Conservation (phyloP, 1,284 basidiomycete species). For the Sphagnurus paluster region DNA sequence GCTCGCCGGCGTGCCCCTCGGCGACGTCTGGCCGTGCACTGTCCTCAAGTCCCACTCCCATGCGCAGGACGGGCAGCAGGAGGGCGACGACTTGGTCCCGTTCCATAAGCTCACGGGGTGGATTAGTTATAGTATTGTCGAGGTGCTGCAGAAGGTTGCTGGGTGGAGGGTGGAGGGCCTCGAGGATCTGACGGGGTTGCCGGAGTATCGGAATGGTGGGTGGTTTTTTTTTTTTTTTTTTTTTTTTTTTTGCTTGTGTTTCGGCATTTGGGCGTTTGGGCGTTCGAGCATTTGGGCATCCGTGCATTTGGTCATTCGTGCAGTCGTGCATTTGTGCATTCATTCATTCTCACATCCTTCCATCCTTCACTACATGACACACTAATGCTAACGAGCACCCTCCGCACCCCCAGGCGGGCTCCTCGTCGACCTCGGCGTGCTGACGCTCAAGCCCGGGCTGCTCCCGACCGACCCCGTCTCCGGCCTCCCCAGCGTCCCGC, state of each 20-base stretch:
- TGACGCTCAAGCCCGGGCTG: slow-evolving; percentile 57
- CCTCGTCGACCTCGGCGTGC: slow-evolving; percentile 80
- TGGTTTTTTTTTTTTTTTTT: background rate
- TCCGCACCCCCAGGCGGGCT: slow-evolving; percentile 85
- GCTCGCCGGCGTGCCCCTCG: background rate
- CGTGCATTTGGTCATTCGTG: too few relatives aligned
- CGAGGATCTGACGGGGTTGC: slow-evolving; percentile 82
- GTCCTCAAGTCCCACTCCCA: background rate
- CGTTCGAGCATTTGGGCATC: too few relatives aligned
- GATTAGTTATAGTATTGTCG: slow-evolving; percentile 87
- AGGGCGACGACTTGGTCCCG: slow-evolving; percentile 67
- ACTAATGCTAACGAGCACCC: too few relatives aligned
- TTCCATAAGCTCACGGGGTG: slow-evolving; percentile 97
- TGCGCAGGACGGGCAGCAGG: background rate
- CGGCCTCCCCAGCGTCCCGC: slow-evolving; percentile 60
- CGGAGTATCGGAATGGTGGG: slow-evolving; percentile 88
- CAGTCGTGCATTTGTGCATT: too few relatives aligned
- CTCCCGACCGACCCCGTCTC: slow-evolving; percentile 49
- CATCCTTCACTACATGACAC: too few relatives aligned
- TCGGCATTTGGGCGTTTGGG: too few relatives aligned
- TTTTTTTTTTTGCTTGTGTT: too few relatives aligned
- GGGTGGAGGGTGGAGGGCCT: slow-evolving; percentile 77
- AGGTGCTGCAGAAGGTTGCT: slow-evolving; percentile 77
- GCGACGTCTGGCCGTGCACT: background rate
- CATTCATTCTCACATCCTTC: too few relatives aligned